Percentiles rank a stretch among this genome's conserved stretches.
These are phyloP conservation scores for Crepidotus variabilis DNA, from an alignment of 768 basidiomycete species.

Conservation along the genomic window DNA sequence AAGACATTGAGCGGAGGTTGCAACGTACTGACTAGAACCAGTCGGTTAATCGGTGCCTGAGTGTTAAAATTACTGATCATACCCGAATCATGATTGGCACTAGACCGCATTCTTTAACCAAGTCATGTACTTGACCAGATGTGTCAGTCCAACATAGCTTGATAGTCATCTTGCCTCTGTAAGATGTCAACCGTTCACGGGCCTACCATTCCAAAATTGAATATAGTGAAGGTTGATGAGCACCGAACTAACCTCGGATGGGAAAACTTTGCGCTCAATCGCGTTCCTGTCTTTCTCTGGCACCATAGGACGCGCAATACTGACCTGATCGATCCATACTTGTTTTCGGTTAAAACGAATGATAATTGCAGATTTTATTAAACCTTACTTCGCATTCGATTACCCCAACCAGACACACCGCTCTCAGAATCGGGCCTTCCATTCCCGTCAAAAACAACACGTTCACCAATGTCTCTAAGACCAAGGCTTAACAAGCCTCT, in stretches of 20 bases:
- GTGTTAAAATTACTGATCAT: slow-evolving; percentile 27
- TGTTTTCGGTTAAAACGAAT: slow-evolving; percentile 9
- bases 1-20: slow-evolving; percentile 82
- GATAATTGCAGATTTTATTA: background rate
- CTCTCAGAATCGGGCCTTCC: slow-evolving; percentile 49
- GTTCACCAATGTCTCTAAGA: slow-evolving; percentile 81
- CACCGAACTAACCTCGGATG: slow-evolving; percentile 70
- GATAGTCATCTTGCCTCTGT: slow-evolving; percentile 85
- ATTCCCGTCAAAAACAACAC: slow-evolving; percentile 88
- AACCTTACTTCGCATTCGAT: slow-evolving; percentile 77
- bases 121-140: slow-evolving; percentile 62
- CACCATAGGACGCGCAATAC: slow-evolving; percentile 82
- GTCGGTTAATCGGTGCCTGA: background rate
- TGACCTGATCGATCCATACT: slow-evolving; percentile 92
- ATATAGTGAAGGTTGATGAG: background rate
- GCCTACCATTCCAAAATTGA: slow-evolving; percentile 46
- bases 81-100: slow-evolving; percentile 97
- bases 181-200: slow-evolving; percentile 89
- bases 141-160: slow-evolving; percentile 83
- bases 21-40: slow-evolving; percentile 76
- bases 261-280: slow-evolving; percentile 76
- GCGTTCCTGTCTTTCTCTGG: slow-evolving; percentile 77
- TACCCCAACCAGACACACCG: slow-evolving; percentile 65
- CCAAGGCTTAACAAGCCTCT: slow-evolving; percentile 76
- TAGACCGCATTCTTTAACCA: slow-evolving; percentile 84